Evolutionary conservation across 768 basidiomycete species (phyloP).

Genomic region (Ephemerocybe angulata): DNA sequence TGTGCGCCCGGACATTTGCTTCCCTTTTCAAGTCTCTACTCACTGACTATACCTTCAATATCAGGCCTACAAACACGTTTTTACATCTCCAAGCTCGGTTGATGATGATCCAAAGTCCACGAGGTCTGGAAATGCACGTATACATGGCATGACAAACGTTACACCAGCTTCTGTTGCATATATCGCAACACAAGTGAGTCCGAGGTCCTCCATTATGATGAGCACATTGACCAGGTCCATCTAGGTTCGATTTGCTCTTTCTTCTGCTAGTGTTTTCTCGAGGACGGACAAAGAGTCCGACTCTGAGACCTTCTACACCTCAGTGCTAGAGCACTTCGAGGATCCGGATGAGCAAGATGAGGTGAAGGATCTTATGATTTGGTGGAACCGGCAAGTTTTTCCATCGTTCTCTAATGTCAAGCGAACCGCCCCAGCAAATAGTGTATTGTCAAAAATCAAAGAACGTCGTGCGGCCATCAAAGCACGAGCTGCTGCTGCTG

Average conservation of each 20-base stretch:
- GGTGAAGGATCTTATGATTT: not conserved
- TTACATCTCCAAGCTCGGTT: conserved; percentile 1
- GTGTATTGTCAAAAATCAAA: not conserved
- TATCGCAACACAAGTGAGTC: not conserved
- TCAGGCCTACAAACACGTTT: not conserved
- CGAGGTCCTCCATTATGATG: not conserved
- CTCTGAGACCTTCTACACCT: not conserved
- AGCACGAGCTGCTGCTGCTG: not conserved
- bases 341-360: not conserved
- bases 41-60: not conserved
- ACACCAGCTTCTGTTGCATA: not conserved
- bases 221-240: not conserved
- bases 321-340: not conserved
- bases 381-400: not conserved
- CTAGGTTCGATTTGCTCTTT: not conserved
- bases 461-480: not conserved
- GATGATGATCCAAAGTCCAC: not conserved
- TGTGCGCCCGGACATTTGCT: not conserved
- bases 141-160: not conserved
- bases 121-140: not conserved
- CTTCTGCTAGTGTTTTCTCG: not conserved
- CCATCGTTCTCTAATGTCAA: not conserved
- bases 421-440: not conserved
- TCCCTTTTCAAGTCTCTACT: not conserved
- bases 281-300: not conserved